phyloP scores from a whole-genome alignment of 129 eudicot genomes.

The Silybum marianum region DNA sequence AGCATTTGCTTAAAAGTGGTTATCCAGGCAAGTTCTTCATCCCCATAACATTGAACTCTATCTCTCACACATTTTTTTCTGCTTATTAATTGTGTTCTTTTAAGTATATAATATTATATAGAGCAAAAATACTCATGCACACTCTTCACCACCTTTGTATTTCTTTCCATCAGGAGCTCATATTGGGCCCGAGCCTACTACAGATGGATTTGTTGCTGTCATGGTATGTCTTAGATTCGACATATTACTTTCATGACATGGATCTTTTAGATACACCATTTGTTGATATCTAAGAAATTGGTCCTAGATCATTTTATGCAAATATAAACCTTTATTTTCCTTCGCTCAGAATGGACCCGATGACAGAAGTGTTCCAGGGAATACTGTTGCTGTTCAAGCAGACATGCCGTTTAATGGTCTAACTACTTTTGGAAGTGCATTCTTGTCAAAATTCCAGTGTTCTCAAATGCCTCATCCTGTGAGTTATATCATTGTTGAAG shows the following conservation, averaged over 20 bases:
- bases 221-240: constrained; percentile 55
- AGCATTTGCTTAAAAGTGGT: constrained; percentile 74
- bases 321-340: constrained; percentile 10
- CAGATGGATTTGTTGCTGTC: constrained; percentile 91
- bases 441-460: constrained; percentile 93
- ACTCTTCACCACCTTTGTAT: neutral
- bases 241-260: neutral
- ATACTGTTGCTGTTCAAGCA: constrained; percentile 89
- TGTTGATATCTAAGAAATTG: neutral
- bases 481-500: constrained; percentile 37
- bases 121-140: neutral
- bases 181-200: constrained; percentile 98
- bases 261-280: neutral
- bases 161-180: constrained; percentile 70
- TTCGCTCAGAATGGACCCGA: constrained; percentile 74
- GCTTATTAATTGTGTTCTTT: neutral
- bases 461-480: constrained; percentile 97
- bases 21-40: constrained; percentile 67
- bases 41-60: constrained; percentile 8
- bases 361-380: constrained; percentile 95
- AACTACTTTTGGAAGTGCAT: constrained; percentile 78
- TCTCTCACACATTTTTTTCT: neutral
- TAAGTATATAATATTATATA: neutral
- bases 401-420: constrained; percentile 96
- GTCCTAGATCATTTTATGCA: neutral